Evolutionary conservation across 2,329 filamentous ascomycete species (phyloP), one percentile per base, ranked within the genome.

Genomic region (Beauveria brongniartii): DNA sequence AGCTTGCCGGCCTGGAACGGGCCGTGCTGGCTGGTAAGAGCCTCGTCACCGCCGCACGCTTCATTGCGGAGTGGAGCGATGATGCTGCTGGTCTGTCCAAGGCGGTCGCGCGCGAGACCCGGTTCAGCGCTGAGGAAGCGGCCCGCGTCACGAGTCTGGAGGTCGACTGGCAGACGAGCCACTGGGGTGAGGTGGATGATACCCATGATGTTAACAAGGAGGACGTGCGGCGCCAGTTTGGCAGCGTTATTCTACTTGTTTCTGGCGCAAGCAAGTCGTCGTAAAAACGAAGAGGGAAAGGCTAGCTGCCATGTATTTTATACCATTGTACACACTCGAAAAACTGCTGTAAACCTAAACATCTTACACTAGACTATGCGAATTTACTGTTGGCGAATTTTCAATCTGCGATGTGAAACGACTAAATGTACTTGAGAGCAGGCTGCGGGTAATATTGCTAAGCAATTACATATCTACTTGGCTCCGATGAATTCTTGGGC

Each of bases 101-200:
- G 63, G 22, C 22, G 3, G 75, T 72, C 5, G 56, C 67, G 9
- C 65, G 65, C 7, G 74, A 70, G 40, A 68, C 68, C 55, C 67
- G 63, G 61, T 97, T 95, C 70, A 89, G 61, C 0, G 86, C 95
- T 14, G 89, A 96, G 68, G 86, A 96, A 71, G 93, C 92, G 1
- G 87, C 90, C 0, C 80, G 82, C 68, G 88, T 89, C 16, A 86
- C 88, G 6, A 96, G 84, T 68, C 73, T 95, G 47, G 94, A 99
- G 78, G 91, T 96, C 18, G 81, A 85, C 65, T 97, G 91, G 88
- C 94, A 99, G 81, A 95, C 88, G 1, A 78, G 83, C 30, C 87
- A 89, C 74, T 97, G 94, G 93, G 94, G 94, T 9, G 92, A 96
- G 78, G 94, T 99, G 1, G 94, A 99, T 73, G 92, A 99, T 74